Percentiles rank a stretch among this genome's conserved stretches.
phyloP scores from a whole-genome alignment of 2,329 filamentous ascomycete species.

The Trichophyton schoenleinii region DNA sequence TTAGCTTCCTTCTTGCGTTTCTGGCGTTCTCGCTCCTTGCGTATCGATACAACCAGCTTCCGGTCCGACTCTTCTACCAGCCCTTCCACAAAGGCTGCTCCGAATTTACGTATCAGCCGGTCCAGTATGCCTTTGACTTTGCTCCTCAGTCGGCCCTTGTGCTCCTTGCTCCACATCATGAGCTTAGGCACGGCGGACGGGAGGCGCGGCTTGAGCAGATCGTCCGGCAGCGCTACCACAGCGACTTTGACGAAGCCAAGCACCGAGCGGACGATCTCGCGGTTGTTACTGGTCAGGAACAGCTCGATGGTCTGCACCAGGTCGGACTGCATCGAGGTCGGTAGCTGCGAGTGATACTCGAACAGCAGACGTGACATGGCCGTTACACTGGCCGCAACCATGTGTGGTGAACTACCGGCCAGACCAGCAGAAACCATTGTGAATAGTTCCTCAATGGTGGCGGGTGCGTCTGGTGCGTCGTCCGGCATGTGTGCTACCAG shows the following conservation, averaged over 20 bases:
- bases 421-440: slow-evolving; percentile 97
- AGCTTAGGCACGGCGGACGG: slow-evolving; percentile 71
- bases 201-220: slow-evolving; percentile 67
- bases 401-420: slow-evolving; percentile 83
- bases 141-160: slow-evolving; percentile 90
- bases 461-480: slow-evolving; percentile 62
- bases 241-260: slow-evolving; percentile 96
- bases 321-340: slow-evolving; percentile 59
- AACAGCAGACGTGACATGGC: slow-evolving; percentile 87
- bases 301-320: slow-evolving; percentile 90
- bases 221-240: slow-evolving; percentile 68
- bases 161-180: slow-evolving; percentile 93
- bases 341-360: slow-evolving; percentile 66
- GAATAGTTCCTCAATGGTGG: slow-evolving; percentile 87
- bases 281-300: slow-evolving; percentile 90
- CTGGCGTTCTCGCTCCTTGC: slow-evolving; percentile 81
- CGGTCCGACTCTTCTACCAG: slow-evolving; percentile 74
- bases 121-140: slow-evolving; percentile 98
- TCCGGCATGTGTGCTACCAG: slow-evolving; percentile 78
- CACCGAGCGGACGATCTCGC: slow-evolving; percentile 89
- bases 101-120: slow-evolving; percentile 83
- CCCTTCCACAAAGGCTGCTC: slow-evolving; percentile 65
- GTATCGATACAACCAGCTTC: slow-evolving; percentile 86
- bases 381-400: slow-evolving; percentile 95
- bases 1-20: slow-evolving; percentile 75